Base-by-base conservation (phyloP, 192 early-diverging fungal species). In the Linnemannia elongata region DNA sequence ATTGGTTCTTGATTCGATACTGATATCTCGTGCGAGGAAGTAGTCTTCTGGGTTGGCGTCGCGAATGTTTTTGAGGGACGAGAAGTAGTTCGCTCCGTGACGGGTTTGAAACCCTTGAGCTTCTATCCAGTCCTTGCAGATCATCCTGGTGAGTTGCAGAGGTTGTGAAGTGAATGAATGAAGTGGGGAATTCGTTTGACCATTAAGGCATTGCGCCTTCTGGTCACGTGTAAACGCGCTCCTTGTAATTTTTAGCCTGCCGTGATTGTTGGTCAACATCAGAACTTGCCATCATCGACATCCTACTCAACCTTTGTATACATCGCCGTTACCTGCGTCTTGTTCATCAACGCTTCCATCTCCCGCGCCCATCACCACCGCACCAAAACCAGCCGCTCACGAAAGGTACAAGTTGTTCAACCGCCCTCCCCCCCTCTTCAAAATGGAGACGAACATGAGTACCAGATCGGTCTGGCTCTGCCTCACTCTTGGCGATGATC, bases 121-220 rank as follows among this genome's bases (percentile, higher is more conserved):
- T 30, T 66, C 60, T 27, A 66, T 66, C 60, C 60, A 66, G 60
- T 66, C 60, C 30, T 66, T 66, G 60, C 60, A 66, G 60, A 66
- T 66, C 60, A 66, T 66, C 38, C 38, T 39, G 38, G 3, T 39
- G 38, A 6, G 38, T 39, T 27, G 24, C 7, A 1, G 44, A 45
- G 10, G 10, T 66, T 66, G 27, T 33, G 1, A 33, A 10, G 24
- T 66, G 60, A 15, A 33, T 55, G 22, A 13, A 9, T 9, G 8
- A 3, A 15, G n/a, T 7, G n/a, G n/a, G n/a, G n/a, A n/a, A 66
- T 66, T 27, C 27, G 30, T 10, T 13, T 30, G 12, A 33, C 60
- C 27, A 27, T 66, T 0, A 15, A 15, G 44, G 13, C 13, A 4
- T 66, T 52, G 18, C 17, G 4, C 2, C 10, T 15, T 35, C 10